Conservation (phyloP, 768 basidiomycete genomes). For the Mrakia blollopis region DNA sequence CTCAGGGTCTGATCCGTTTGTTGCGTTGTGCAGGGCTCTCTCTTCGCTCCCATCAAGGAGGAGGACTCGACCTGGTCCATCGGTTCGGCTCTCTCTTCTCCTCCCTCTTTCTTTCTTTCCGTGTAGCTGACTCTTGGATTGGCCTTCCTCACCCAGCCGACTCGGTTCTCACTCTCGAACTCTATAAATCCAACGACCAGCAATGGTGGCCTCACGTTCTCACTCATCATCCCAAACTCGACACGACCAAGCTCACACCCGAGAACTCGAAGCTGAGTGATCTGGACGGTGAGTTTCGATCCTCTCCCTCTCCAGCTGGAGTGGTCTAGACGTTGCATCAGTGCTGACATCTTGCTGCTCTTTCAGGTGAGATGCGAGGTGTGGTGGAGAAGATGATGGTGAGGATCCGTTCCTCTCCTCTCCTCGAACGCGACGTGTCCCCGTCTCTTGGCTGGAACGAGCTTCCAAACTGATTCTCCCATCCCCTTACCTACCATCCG, state of each 20-base stretch:
- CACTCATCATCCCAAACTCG: slow-evolving; percentile 91
- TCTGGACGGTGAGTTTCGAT: slow-evolving; percentile 62
- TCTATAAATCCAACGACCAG: slow-evolving; percentile 80
- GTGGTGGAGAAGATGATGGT: slow-evolving; percentile 99
- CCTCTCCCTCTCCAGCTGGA: not conserved
- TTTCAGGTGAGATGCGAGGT: slow-evolving; percentile 52
- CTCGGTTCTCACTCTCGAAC: slow-evolving; percentile 63
- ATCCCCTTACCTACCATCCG: not conserved
- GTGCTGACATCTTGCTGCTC: too few species aligned
- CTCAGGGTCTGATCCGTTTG: not conserved
- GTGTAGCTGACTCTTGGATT: slow-evolving; percentile 26
- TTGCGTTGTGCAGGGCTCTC: slow-evolving; percentile 57
- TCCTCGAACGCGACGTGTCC: not conserved
- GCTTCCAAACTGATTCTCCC: not conserved
- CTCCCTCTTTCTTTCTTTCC: slow-evolving; percentile 29
- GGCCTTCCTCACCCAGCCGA: slow-evolving; percentile 63
- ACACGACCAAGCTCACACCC: slow-evolving; percentile 91
- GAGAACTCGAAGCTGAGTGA: slow-evolving; percentile 94
- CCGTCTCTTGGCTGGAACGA: not conserved
- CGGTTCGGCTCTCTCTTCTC: slow-evolving; percentile 44
- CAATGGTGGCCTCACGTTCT: slow-evolving; percentile 98
- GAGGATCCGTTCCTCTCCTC: slow-evolving; percentile 42
- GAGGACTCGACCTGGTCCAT: slow-evolving; percentile 97
- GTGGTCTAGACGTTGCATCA: not conserved
- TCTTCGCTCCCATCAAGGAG: slow-evolving; percentile 88